phyloP scores from a whole-genome alignment of 1,284 basidiomycete species.

The Tilletia caries region DNA sequence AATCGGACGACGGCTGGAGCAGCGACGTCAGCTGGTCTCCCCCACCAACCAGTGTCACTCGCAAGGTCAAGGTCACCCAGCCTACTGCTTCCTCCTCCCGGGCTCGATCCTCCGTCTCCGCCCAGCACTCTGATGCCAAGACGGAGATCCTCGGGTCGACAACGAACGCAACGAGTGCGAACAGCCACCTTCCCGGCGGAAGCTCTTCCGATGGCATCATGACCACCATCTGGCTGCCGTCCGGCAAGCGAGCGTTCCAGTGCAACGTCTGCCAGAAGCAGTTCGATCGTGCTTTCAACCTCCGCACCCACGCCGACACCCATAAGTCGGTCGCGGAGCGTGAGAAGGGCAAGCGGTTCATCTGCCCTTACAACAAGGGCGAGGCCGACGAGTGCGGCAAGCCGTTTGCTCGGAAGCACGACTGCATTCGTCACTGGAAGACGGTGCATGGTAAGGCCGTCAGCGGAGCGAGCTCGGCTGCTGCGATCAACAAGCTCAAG shows the following conservation, averaged over 20 bases:
- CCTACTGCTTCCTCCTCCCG: background rate
- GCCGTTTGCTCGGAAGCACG: conserved; percentile 44
- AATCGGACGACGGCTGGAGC: conserved; percentile 10
- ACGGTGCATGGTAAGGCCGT: conserved; percentile 29
- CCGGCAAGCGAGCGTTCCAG: conserved; percentile 34
- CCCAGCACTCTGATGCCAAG: background rate
- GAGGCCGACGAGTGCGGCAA: conserved; percentile 27
- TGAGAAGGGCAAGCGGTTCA: conserved; percentile 32
- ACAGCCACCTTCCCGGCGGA: background rate
- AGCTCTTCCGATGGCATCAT: conserved; percentile 1
- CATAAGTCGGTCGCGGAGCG: conserved; percentile 34
- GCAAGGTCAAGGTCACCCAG: conserved; percentile 7
- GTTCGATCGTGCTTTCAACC: conserved; percentile 45
- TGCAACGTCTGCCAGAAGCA: conserved; percentile 37
- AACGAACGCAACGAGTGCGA: background rate
- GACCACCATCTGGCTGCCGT: conserved; percentile 8
- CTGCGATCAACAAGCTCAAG: conserved; percentile 11
- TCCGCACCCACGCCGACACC: conserved; percentile 40
- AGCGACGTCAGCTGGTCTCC: conserved; percentile 4
- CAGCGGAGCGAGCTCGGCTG: background rate
- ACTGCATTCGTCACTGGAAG: conserved; percentile 39
- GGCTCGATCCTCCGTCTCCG: background rate
- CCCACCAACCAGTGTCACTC: background rate
- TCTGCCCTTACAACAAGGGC: conserved; percentile 26
- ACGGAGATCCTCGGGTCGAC: background rate